These are phyloP conservation scores for Auricularia sp. DNA, from an alignment of 768 basidiomycete genomes.

Conservation along the genomic window DNA sequence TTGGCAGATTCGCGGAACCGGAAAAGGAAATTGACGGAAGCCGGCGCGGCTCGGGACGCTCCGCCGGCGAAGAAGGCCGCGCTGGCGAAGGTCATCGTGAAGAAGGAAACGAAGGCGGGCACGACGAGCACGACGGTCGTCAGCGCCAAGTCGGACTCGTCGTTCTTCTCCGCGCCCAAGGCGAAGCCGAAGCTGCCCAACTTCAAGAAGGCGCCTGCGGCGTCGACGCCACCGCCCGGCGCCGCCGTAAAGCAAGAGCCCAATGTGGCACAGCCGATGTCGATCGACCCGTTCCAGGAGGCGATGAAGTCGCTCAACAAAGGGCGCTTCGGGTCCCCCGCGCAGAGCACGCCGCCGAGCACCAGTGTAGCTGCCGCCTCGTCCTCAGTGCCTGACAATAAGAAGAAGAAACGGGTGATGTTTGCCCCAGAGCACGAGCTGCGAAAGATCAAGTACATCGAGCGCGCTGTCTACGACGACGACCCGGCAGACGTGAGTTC, in stretches of 20 bases:
- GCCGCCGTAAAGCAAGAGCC: constrained; percentile 35
- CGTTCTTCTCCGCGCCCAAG: constrained; percentile 82
- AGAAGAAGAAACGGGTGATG: constrained; percentile 57
- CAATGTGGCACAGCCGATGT: constrained; percentile 66
- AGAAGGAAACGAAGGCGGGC: constrained; percentile 42
- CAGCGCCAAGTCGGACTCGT: constrained; percentile 76
- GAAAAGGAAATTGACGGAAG: constrained; percentile 64
- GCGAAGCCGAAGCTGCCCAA: constrained; percentile 74
- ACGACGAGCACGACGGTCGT: constrained; percentile 35
- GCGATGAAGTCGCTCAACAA: constrained; percentile 67
- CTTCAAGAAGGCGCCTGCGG: constrained; percentile 56
- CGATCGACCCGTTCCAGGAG: constrained; percentile 75
- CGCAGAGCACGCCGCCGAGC: constrained; percentile 39
- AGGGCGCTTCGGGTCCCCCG: constrained; percentile 50
- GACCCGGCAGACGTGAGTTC: constrained; percentile 77
- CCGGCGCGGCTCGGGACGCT: constrained; percentile 17
- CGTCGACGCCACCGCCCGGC: constrained; percentile 25
- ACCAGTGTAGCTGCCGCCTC: constrained; percentile 4
- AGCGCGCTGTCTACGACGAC: constrained; percentile 81
- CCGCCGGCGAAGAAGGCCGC: constrained; percentile 53
- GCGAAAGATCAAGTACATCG: constrained; percentile 68
- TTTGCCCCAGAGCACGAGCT: constrained; percentile 70
- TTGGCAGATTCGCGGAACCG: constrained; percentile 23
- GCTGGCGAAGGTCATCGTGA: constrained; percentile 28
- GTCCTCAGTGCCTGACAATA: constrained; percentile 5